phyloP scores from a whole-genome alignment of 2,329 filamentous ascomycete genomes.

The Pseudopyricularia javanii region DNA sequence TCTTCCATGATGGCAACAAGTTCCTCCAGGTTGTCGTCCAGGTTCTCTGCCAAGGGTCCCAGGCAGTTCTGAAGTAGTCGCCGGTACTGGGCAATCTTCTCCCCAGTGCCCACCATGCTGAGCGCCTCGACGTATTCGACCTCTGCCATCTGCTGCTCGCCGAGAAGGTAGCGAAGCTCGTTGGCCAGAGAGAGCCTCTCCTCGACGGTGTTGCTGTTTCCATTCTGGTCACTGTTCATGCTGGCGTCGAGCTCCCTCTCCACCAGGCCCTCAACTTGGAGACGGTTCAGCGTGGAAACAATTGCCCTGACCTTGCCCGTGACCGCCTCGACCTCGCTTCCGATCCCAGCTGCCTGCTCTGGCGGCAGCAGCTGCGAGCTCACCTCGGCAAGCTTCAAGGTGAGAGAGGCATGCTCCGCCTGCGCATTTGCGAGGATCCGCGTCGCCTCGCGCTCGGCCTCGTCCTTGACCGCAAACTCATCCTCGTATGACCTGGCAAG shows the following conservation, averaged over 20 bases:
- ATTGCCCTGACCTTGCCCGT: constrained; percentile 27
- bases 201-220: constrained; percentile 32
- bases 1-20: constrained; percentile 53
- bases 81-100: constrained; percentile 63
- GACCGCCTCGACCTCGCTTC: constrained; percentile 34
- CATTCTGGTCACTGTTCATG: constrained; percentile 7
- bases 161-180: constrained; percentile 42
- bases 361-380: constrained; percentile 42
- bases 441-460: constrained; percentile 54
- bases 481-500: constrained; percentile 61
- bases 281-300: constrained; percentile 34
- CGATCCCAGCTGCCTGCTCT: constrained; percentile 25
- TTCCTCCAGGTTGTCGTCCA: constrained; percentile 52
- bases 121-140: constrained; percentile 57
- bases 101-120: constrained; percentile 56
- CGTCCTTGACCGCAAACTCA: constrained; percentile 62
- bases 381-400: constrained; percentile 26
- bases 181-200: constrained; percentile 46
- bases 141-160: constrained; percentile 50
- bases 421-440: constrained; percentile 55
- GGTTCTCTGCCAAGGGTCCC: constrained; percentile 54
- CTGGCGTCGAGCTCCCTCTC: constrained; percentile 33
- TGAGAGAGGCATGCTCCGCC: constrained; percentile 42
- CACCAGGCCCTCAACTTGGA: constrained; percentile 38
- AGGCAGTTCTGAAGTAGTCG: constrained; percentile 57